Evolutionary conservation across 164 flowering plant genomes (phyloP), one percentile per base, ranked within the genome.

Genomic region (Vitis riparia): DNA sequence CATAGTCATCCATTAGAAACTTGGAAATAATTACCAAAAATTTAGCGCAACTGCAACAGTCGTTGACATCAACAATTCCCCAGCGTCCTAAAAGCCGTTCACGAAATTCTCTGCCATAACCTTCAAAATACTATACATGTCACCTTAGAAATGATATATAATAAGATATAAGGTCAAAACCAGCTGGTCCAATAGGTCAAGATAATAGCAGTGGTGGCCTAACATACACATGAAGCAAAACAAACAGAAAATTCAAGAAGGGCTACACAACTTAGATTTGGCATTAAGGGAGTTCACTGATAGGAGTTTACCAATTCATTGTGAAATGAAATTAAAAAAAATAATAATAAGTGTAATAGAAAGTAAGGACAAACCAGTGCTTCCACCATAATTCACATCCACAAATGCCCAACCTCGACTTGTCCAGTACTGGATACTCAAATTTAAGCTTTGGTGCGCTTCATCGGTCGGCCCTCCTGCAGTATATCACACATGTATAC

Each of bases 381-480:
- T 95, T 80, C 99, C 99, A 68, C 98, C 97, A 76, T 95, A 95
- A 67, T 95, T 95, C 55, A 95, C 99, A 88, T 93, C 99, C 71
- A 87, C 97, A 84, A 87, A 86, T 51, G 94, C 99, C 98, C 99
- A 95, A 55, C 99, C 99, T 17, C 99, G 85, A 80, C 99, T 95
- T 53, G 99, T 95, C 99, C 97, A 93, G 72, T 89, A 95, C 77
- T 95, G 99, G 73, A 93, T 77, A 68, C 83, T 87, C 66, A 91
- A 83, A 75, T 91, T 86, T 75, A 95, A 82, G 47, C 67, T 79
- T 75, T 92, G 97, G 70, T 86, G 97, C 52, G 98, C 48, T 81
- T 95, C 99, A 63, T 76, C 69, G 59, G 99, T 93, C 13, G 99
- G 99, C 9, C 99, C 99, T 47, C 99, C 99, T 95, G 90, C 44